Evolutionary conservation across 2,329 filamentous ascomycete genomes (phyloP), one percentile per base, ranked within the genome.

Genomic region (Uncinocarpus reesii): DNA sequence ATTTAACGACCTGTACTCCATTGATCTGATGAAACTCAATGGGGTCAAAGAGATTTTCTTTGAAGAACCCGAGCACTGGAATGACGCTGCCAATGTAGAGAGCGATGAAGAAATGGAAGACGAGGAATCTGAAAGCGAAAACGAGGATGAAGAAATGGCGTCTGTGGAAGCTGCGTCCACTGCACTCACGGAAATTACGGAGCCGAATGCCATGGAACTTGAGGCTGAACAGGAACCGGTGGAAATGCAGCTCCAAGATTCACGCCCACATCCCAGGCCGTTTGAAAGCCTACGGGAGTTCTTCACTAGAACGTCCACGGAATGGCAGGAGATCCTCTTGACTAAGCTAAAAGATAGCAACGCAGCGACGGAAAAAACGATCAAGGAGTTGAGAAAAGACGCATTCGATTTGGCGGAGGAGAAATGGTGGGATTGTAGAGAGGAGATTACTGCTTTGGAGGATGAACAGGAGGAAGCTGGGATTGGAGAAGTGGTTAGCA

Each of bases 351-450:
- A 81, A 52, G 81, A 79, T 70, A 81, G 81, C 64, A 78, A 78
- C 28, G 71, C 79, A 37, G 57, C 55, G 1, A 56, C 58, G 1
- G 65, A 79, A 34, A 75, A 86, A 55, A 74, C 79, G 0, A 72
- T 93, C 60, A 98, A 98, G 72, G 92, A 96, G 71, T 81, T 96
- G 59, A 88, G 94, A 65, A 84, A 89, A 59, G 81, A 80, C 62
- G 92, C 88, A 1, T 98, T 95, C 64, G 83, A 87, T 61, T 76
- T 87, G 55, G 89, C 89, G 34, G 92, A 98, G 67, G 85, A 89
- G 69, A 95, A 94, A 65, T 98, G 92, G 92, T 98, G 92, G 92
- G 92, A 95, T 72, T 88, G 84, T 62, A 78, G 92, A 58, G 92
- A 98, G 70, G 90, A 96, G 69, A 85, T 98, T 56, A 84, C 82